Percentiles rank a stretch among this genome's conserved stretches.
Evolutionary conservation across 345 rosid species (phyloP).

Genomic region (Conringia planisiliqua): DNA sequence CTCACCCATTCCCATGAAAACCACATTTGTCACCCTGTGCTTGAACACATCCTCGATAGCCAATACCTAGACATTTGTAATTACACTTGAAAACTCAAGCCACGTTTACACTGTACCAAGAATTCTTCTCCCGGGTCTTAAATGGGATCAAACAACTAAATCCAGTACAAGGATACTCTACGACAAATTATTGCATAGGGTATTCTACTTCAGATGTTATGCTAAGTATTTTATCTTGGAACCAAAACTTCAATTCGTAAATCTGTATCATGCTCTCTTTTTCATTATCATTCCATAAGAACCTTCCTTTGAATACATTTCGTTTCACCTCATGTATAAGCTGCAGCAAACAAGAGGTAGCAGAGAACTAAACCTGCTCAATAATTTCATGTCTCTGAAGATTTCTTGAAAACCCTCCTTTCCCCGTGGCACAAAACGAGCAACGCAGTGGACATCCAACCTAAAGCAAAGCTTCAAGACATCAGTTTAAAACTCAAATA

Average conservation of each 20-base stretch:
- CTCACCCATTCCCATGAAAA: constrained; percentile 99
- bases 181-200: not conserved
- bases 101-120: not conserved
- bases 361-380: constrained; percentile 60
- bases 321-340: not conserved
- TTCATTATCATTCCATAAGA: not conserved
- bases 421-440: constrained; percentile 99
- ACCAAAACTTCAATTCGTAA: constrained; percentile 3
- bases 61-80: constrained; percentile 51
- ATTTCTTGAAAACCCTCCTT: constrained; percentile 94
- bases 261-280: not conserved
- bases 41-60: constrained; percentile 88
- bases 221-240: not conserved
- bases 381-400: constrained; percentile 83
- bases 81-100: constrained; percentile 3
- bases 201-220: not conserved
- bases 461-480: constrained; percentile 39
- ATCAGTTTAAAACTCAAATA: constrained; percentile 2
- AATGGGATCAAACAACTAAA: not conserved
- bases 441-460: constrained; percentile 95
- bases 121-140: not conserved
- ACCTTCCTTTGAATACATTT: not conserved
- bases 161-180: not conserved
- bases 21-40: constrained; percentile 93
- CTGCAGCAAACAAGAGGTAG: constrained; percentile 14